Percentiles rank a stretch among this genome's conserved stretches.
Evolutionary conservation across 139 green algal species (phyloP).

Genomic region (Tetradesmus obliquus): DNA sequence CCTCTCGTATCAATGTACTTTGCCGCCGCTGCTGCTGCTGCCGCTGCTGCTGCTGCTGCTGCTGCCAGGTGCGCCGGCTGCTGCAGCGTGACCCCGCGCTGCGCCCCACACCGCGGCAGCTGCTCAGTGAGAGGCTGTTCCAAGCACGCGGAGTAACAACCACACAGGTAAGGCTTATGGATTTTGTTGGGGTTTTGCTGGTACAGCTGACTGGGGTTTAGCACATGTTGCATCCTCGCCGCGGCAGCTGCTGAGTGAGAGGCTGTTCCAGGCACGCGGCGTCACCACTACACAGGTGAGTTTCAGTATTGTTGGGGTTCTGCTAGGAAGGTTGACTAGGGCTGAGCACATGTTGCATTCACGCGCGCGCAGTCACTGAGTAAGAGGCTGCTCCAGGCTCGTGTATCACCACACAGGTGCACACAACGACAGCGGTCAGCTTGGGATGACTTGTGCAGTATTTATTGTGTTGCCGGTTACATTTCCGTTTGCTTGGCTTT

Average conservation of each 20-base stretch:
- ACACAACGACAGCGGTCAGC: too few relatives aligned
- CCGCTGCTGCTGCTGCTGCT: too few relatives aligned
- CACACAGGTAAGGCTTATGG: not conserved
- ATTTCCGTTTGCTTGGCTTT: too few relatives aligned
- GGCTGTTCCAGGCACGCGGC: slow-evolving; percentile 16
- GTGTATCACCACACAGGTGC: too few relatives aligned
- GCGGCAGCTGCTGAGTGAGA: slow-evolving; percentile 11
- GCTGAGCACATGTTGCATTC: too few relatives aligned
- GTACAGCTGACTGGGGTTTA: not conserved
- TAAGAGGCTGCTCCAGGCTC: too few relatives aligned
- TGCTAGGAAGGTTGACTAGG: not conserved
- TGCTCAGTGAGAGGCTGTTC: slow-evolving; percentile 17
- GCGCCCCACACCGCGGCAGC: not conserved
- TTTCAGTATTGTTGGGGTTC: not conserved
- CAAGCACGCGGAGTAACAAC: slow-evolving; percentile 7
- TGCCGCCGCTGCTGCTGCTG: too few relatives aligned
- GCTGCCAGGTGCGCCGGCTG: slow-evolving; percentile 1
- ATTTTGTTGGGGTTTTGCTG: not conserved
- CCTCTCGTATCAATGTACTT: too few relatives aligned
- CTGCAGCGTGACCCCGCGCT: not conserved
- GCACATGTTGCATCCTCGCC: too few relatives aligned
- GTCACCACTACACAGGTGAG: slow-evolving; percentile 19
- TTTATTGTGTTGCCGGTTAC: too few relatives aligned
- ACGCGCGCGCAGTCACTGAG: too few relatives aligned
- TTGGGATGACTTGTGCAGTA: too few relatives aligned